Evolutionary conservation across 352 stramenopile genomes (phyloP), one percentile per base, ranked within the genome.

Genomic region (Pythium periplocum): DNA sequence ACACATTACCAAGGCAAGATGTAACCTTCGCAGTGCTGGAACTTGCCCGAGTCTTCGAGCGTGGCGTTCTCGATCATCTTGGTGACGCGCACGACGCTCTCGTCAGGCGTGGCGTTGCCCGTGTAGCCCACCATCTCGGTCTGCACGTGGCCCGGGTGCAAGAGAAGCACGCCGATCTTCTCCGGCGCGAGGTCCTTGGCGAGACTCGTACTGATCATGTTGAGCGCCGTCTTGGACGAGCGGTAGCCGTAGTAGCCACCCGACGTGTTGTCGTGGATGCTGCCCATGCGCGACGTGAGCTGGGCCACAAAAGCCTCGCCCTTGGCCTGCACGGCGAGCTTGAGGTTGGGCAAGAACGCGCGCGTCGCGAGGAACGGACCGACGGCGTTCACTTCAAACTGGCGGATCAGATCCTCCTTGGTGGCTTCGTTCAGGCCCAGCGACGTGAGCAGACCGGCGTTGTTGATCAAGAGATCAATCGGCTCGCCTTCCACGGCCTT

Each of bases 401-500:
- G 66, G 11, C 63, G 64, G 69, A 87, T 69, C 12, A 87, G 54
- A 32, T 73, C 57, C 26, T 71, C 69, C 50, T 86, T 86, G 34
- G 74, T 83, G 11, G 73, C 73, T 4, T 59, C 62, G 32, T 56
- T 38, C 8, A 87, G 39, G n/a, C 51, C 49, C 8, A 62, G 51
- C 10, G 52, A 45, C 12, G 64, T 55, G 11, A 55, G 49, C 42
- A 89, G 68, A 17, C 82, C 82, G 9, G 69, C 64, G 60, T 88
- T 90, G 58, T 93, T 93, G 48, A 93, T 86, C 9, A 93, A 62
- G 32, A 93, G 53, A 43, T 90, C 72, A 30, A 90, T 64, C 1
- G 66, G 48, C 42, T 68, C 66, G 33, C 59, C 57, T 32, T 79
- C 53, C 4, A 88, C 51, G 0, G 60, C 38, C 59, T 71, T 69